Conservation (phyloP, 805 yeast species). For the Kodamaea sagamina region DNA sequence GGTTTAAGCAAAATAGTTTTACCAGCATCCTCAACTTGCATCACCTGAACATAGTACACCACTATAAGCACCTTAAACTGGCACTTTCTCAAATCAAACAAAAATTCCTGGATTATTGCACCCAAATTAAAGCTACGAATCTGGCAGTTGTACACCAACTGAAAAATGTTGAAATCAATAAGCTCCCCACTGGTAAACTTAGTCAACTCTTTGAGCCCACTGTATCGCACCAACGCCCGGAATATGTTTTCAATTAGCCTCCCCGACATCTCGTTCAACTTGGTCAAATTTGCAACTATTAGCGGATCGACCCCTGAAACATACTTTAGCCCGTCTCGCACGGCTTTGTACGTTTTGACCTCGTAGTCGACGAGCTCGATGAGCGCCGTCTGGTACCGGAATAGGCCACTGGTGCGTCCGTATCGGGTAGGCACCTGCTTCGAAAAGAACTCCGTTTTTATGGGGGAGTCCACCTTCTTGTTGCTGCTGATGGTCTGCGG, state of each 20-base stretch:
- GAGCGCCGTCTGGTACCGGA: conserved; percentile 18
- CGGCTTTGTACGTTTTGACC: conserved; percentile 28
- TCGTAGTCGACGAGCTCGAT: conserved; percentile 36
- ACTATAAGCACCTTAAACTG: conserved; percentile 4
- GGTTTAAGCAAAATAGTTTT: conserved; percentile 6
- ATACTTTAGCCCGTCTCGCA: conserved; percentile 29
- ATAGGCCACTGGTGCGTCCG: conserved; percentile 18
- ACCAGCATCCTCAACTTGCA: background rate
- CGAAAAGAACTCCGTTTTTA: conserved; percentile 22
- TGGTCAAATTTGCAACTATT: conserved; percentile 42
- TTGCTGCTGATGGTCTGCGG: conserved; percentile 1
- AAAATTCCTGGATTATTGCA: conserved; percentile 12
- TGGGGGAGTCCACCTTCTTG: conserved; percentile 40
- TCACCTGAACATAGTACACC: conserved; percentile 3
- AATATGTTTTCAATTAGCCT: conserved; percentile 3
- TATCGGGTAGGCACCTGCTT: conserved; percentile 11
- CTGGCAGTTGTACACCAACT: conserved; percentile 13
- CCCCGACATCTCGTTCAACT: conserved; percentile 18
- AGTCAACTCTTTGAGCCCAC: conserved; percentile 11
- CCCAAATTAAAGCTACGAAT: conserved; percentile 14
- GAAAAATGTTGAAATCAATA: conserved; percentile 10
- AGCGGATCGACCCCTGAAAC: conserved; percentile 41
- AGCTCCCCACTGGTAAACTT: conserved; percentile 13
- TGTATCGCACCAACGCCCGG: conserved; percentile 3
- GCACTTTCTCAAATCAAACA: conserved; percentile 4